phyloP scores from a whole-genome alignment of 805 yeast genomes.

The Lipomyces mesembrius region DNA sequence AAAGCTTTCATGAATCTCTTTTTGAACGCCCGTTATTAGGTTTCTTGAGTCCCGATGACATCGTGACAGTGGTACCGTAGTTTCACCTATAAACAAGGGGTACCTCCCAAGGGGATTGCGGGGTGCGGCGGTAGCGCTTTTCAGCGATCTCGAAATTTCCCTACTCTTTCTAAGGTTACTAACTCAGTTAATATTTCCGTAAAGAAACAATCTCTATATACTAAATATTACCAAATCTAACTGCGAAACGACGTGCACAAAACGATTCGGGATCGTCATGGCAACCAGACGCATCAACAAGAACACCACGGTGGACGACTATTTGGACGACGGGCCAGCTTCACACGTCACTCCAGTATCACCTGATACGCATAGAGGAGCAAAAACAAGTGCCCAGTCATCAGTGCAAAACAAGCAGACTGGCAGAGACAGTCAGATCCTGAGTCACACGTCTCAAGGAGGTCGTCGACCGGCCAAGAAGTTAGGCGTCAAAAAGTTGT shows the following conservation, averaged over 20 bases:
- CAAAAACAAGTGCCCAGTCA: neutral
- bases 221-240: neutral
- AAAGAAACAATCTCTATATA: neutral
- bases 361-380: neutral
- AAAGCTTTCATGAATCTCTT: too few species aligned
- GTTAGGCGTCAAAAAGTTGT: conserved; percentile 12
- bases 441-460: neutral
- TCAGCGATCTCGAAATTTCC: neutral
- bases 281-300: neutral
- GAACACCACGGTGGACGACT: neutral
- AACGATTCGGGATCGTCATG: neutral
- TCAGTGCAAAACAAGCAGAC: neutral
- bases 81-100: neutral
- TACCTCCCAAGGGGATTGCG: neutral
- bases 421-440: conserved; percentile 3
- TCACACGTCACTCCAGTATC: neutral
- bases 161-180: neutral
- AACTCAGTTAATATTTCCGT: too few species aligned
- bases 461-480: neutral
- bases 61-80: neutral
- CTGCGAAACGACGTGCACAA: neutral
- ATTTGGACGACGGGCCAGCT: neutral
- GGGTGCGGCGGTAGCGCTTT: neutral
- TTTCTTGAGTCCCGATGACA: neutral
- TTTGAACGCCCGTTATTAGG: too few species aligned